phyloP scores from a whole-genome alignment of 768 basidiomycete genomes.

The Boletus edulis region DNA sequence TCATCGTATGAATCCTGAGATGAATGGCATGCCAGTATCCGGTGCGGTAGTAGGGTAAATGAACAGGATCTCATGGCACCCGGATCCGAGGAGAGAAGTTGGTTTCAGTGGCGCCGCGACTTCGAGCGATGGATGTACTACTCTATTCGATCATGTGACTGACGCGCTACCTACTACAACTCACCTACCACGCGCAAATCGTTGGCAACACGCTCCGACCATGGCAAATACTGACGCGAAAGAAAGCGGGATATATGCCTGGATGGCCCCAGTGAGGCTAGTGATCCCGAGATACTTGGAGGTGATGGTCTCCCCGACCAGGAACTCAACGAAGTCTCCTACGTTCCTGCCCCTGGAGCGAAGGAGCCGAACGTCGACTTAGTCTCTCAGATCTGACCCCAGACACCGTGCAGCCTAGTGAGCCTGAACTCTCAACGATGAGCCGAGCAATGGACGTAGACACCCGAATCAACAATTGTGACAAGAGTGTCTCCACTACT shows the following conservation, averaged over 20 bases:
- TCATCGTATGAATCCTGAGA: too few relatives aligned
- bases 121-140: not conserved
- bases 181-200: not conserved
- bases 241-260: constrained; percentile 54
- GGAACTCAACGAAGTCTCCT: not conserved
- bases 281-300: constrained; percentile 26
- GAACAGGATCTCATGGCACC: too few relatives aligned
- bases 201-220: not conserved
- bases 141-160: constrained; percentile 25
- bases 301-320: constrained; percentile 9
- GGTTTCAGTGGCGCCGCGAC: too few relatives aligned
- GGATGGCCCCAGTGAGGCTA: constrained; percentile 56
- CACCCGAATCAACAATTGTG: not conserved
- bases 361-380: constrained; percentile 36
- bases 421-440: constrained; percentile 18
- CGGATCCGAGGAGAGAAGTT: too few relatives aligned
- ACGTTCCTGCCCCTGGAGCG: not conserved
- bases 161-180: constrained; percentile 11
- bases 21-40: too few relatives aligned
- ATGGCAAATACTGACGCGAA: constrained; percentile 12
- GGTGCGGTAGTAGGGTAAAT: too few relatives aligned
- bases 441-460: constrained; percentile 1
- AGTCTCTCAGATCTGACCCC: constrained; percentile 63
- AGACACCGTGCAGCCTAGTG: constrained; percentile 26
- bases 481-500: constrained; percentile 51